A percentile compares a stretch with the other conserved stretches of the same genome.
phyloP scores from a whole-genome alignment of 2,329 filamentous ascomycete genomes.

The Pezicula neosporulosa region DNA sequence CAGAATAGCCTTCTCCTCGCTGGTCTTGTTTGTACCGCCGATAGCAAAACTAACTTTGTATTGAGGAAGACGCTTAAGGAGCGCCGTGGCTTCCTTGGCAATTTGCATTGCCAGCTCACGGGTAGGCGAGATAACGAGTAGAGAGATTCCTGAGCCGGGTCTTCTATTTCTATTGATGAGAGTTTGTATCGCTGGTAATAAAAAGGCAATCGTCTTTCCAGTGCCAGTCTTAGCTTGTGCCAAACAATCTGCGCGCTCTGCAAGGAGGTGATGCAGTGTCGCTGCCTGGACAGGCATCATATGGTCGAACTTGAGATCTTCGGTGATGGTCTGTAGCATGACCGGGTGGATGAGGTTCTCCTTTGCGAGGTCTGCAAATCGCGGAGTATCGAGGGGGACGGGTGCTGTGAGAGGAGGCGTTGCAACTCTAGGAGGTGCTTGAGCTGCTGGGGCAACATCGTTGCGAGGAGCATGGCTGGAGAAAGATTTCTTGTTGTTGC shows the following conservation, averaged over 20 bases:
- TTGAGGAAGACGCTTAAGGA: constrained; percentile 24
- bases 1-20: constrained; percentile 66
- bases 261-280: constrained; percentile 77
- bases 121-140: constrained; percentile 74
- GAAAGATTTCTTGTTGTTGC: constrained; percentile 18
- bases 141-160: constrained; percentile 54
- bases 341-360: constrained; percentile 41
- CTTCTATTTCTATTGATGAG: constrained; percentile 46
- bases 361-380: constrained; percentile 42
- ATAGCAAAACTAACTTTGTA: constrained; percentile 72
- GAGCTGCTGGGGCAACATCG: constrained; percentile 28
- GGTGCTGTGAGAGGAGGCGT: constrained; percentile 33
- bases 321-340: constrained; percentile 57
- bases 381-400: constrained; percentile 40
- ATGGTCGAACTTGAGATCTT: constrained; percentile 69
- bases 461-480: constrained; percentile 15
- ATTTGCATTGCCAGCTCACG: constrained; percentile 81
- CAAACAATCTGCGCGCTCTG: constrained; percentile 62
- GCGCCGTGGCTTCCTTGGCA: constrained; percentile 64
- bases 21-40: constrained; percentile 77
- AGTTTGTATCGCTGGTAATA: constrained; percentile 76
- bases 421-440: constrained; percentile 17
- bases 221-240: constrained; percentile 97
- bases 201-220: constrained; percentile 92
- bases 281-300: constrained; percentile 93